Conservation (phyloP, 2,329 filamentous ascomycete species). For the Colletotrichum noveboracense region DNA sequence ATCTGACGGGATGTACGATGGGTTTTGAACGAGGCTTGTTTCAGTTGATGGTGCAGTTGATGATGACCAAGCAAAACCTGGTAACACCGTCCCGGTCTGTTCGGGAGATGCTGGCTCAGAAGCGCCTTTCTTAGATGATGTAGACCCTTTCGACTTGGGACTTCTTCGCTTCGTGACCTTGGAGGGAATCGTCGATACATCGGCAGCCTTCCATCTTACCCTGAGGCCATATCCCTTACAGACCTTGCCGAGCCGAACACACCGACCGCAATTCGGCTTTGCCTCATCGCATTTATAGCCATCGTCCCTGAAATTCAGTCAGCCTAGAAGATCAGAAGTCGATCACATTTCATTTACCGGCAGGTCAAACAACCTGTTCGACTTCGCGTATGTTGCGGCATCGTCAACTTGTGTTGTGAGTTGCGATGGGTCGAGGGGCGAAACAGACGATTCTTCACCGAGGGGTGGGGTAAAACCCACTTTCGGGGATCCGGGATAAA, state of each 20-base stretch:
- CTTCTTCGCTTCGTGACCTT: neutral
- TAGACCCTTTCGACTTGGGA: neutral
- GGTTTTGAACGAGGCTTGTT: neutral
- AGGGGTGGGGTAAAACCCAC: neutral
- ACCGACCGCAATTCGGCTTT: slow-evolving; percentile 33
- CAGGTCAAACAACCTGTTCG: slow-evolving; percentile 16
- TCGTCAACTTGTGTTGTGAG: neutral
- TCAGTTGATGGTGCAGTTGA: neutral
- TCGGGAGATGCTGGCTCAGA: fast-evolving
- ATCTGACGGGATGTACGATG: neutral
- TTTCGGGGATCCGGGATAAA: neutral
- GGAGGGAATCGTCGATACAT: neutral
- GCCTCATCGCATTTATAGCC: slow-evolving; percentile 38
- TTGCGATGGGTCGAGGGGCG: neutral
- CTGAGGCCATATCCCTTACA: slow-evolving; percentile 35
- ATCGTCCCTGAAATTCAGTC: slow-evolving; percentile 27
- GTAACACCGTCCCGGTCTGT: fast-evolving
- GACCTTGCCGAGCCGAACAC: slow-evolving; percentile 30
- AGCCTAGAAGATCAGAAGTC: fast-evolving
- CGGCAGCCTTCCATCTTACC: slow-evolving; percentile 30
- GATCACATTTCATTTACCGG: no score
- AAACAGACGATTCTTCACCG: neutral
- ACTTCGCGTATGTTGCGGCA: slow-evolving; percentile 12
- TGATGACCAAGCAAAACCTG: neutral
- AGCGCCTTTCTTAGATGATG: fast-evolving